Evolutionary conservation across 2,329 filamentous ascomycete genomes (phyloP), one percentile per base, ranked within the genome.

Genomic region (Epichloe bromicola): DNA sequence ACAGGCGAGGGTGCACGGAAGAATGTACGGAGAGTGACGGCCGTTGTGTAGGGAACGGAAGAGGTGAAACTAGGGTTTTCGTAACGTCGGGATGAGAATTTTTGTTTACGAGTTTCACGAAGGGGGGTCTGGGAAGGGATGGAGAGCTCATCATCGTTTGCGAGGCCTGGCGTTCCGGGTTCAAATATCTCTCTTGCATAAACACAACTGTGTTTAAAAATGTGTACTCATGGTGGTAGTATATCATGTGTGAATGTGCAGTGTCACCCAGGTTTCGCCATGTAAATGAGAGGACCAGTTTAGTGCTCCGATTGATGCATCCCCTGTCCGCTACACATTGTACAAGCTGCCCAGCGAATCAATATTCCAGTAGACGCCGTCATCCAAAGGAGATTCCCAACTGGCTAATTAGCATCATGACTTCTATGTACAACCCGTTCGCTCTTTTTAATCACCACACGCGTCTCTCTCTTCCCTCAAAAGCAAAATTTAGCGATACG

Each of bases 1-100:
- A 75, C 77, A 36, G 93, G 93, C 0, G 91, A 97, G 60, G 93
- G 93, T 4, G 78, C 85, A 17, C 82, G 91, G 68, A 87, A 83
- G 70, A 87, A 72, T 56, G 83, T 98, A 48, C 80, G 91, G 61
- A 80, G 89, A 60, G 79, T 95, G 43, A 86, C 75, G 43, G 71
- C 70, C 34, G 64, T 74, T 45, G 69, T 70, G 7, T 66, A 51
- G 54, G 23, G n/a, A 30, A 36, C 3, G 15, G 7, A 10, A 36
- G 7, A 17, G 5, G n/a, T 6, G 6, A 23, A 11, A 19, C 26
- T 2, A 3, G 8, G 2, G 10, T 11, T 10, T 30, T 30, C 30
- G 30, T 11, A 30, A 38, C 14, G 17, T 43, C 40, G 33, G 11
- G 1, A 49, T 43, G 47, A 46, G 48, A 42, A 2, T 20, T 42